Evolutionary conservation across 257 asterid species (phyloP).

Genomic region (Primulina tabacum): DNA sequence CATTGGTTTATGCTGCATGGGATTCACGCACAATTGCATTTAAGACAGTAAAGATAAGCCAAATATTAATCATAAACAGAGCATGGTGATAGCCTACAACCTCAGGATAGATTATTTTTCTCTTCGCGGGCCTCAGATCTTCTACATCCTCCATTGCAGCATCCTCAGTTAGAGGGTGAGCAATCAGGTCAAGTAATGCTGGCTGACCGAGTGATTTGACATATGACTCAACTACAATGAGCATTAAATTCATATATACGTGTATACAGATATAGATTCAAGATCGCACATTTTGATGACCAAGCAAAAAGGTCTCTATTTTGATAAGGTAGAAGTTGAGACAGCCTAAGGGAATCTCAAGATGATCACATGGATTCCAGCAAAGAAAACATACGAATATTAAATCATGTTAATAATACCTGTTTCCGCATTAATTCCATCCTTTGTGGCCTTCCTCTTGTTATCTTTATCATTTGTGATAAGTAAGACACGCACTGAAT

Average conservation of each 20-base stretch:
- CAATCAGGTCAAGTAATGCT: constrained; percentile 85
- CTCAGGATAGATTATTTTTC: constrained; percentile 82
- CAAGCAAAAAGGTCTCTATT: constrained; percentile 4
- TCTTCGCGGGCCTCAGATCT: constrained; percentile 85
- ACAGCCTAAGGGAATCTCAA: not conserved
- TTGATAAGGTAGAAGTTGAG: constrained; percentile 11
- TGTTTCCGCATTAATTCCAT: constrained; percentile 89
- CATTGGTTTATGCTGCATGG: constrained; percentile 92
- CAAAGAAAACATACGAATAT: constrained; percentile 11
- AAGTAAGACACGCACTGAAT: constrained; percentile 54
- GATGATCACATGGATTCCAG: constrained; percentile 1
- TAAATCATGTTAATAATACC: constrained; percentile 39
- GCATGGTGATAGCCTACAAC: constrained; percentile 37
- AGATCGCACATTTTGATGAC: constrained; percentile 5
- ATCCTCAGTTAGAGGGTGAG: constrained; percentile 78
- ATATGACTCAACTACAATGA: constrained; percentile 80
- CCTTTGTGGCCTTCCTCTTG: constrained; percentile 72
- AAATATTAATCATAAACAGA: constrained; percentile 13
- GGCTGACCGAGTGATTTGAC: constrained; percentile 86
- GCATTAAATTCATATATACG: constrained; percentile 21
- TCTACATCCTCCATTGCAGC: constrained; percentile 79
- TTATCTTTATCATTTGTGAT: constrained; percentile 90
- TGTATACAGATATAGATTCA: constrained; percentile 19
- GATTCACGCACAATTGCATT: constrained; percentile 22
- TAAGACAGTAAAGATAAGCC: constrained; percentile 21